Base-by-base conservation (phyloP, 2,329 filamentous ascomycete genomes). In the Berkeleyomyces basicola region DNA sequence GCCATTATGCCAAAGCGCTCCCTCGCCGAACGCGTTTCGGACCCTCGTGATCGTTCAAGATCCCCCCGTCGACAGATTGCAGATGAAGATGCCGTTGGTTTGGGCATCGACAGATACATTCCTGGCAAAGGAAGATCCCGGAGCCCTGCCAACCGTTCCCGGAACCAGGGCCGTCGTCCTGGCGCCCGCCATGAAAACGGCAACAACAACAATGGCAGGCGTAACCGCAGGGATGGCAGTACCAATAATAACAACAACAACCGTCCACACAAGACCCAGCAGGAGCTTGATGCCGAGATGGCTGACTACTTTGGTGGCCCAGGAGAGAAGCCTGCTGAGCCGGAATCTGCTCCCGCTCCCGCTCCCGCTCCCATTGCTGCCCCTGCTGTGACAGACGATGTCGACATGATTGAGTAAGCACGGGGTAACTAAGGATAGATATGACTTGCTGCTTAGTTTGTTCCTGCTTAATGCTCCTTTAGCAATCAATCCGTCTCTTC, bases 211-310 rank as follows among this genome's bases (percentile, higher is more conserved):
- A 68, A 66, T 63, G 67, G 69, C 14, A 75, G 72, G 11, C 71
- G 75, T 36, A 44, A 59, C 42, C 40, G 33, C 2, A 40, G 49
- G n/a, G 62, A 61, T n/a, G 49, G 14, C 11, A 55, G 51, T n/a
- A 46, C 43, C 36, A 73, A 72, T 31, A 73, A 72, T 47, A 71
- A 74, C 33, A 72, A 73, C 31, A 74, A 77, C 61, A 79, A 80
- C 46, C 81, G 88, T 58, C 79, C 84, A 1, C 86, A 83, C 74
- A 96, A 95, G 80, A 96, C 91, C 0, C 87, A 90, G 67, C 88
- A 95, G 69, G 89, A 96, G 71, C 78, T 96, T 47, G 91, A 96
- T 72, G 89, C 88, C n/a, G 91, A 96, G 74, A 96, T 96, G 91
- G 90, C 86, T 39, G 89, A 96, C 70, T 96, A 96, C 73, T 96